A percentile compares a stretch with the other conserved stretches of the same genome.
phyloP scores from a whole-genome alignment of 2,329 filamentous ascomycete species.

The Diaporthe amygdali region DNA sequence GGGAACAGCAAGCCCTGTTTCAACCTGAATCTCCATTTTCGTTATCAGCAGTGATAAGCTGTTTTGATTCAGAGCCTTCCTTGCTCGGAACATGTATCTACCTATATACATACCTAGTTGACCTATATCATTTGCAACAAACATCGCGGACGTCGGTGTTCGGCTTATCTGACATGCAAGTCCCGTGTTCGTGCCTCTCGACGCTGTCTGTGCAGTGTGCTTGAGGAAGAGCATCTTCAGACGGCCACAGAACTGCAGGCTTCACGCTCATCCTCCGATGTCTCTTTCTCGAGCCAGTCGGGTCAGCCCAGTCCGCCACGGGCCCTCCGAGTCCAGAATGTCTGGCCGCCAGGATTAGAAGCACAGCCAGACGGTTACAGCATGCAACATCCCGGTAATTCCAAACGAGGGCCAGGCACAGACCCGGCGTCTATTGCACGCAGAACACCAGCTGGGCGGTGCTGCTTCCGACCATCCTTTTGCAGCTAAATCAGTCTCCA shows the following conservation, averaged over 20 bases:
- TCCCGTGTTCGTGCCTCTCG: background rate
- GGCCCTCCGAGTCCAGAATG: slow-evolving; percentile 26
- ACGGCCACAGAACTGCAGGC: background rate
- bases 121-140: no score
- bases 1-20: background rate
- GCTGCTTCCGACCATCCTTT: background rate
- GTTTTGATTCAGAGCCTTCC: background rate
- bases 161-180: background rate
- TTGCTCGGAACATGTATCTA: no score
- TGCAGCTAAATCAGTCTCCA: background rate
- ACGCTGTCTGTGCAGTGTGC: no score
- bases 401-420: background rate
- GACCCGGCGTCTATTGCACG: background rate
- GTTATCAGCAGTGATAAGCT: background rate
- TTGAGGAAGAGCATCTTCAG: background rate
- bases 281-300: slow-evolving; percentile 27
- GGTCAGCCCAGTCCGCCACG: slow-evolving; percentile 29
- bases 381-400: slow-evolving; percentile 8
- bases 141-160: background rate
- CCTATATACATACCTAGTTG: no score
- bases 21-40: background rate
- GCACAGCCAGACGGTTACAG: background rate
- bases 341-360: slow-evolving; percentile 4
- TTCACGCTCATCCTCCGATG: background rate
- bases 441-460: background rate